Evolutionary conservation across 139 green algal species (phyloP).

Genomic region (Chlorella sp.): DNA sequence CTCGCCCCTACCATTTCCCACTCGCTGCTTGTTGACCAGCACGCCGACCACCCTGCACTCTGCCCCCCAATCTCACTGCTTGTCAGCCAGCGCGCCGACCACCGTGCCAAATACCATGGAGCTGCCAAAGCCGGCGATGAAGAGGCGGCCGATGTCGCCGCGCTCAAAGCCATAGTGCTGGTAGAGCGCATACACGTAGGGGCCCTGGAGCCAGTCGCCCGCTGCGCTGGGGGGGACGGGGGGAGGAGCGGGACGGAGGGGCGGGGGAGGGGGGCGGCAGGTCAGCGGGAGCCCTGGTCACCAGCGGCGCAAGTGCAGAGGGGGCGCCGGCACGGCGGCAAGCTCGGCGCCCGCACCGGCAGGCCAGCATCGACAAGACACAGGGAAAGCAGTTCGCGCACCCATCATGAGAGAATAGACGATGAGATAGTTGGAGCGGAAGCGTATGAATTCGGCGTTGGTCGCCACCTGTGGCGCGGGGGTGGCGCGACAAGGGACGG

Average conservation of each 20-base stretch:
- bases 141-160: slow-evolving; percentile 92
- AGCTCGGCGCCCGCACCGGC: no score
- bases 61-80: no score
- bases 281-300: no score
- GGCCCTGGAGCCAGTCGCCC: slow-evolving; percentile 98
- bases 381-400: no score
- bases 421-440: slow-evolving; percentile 93
- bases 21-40: no score
- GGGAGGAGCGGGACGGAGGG: background rate
- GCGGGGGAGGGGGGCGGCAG: background rate
- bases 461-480: no score
- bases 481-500: no score
- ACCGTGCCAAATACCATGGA: slow-evolving; percentile 97
- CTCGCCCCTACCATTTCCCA: no score
- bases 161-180: slow-evolving; percentile 88
- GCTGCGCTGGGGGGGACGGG: slow-evolving; percentile 46
- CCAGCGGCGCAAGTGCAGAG: no score
- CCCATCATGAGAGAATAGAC: slow-evolving; percentile 98
- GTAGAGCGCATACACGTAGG: slow-evolving; percentile 98
- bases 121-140: slow-evolving; percentile 97
- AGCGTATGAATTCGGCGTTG: slow-evolving; percentile 70
- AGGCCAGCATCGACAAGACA: no score
- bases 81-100: slow-evolving; percentile 92
- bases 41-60: no score
- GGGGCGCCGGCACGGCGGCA: no score